Base-by-base conservation (phyloP, 495 filamentous ascomycete species). In the Tuber magnatum region DNA sequence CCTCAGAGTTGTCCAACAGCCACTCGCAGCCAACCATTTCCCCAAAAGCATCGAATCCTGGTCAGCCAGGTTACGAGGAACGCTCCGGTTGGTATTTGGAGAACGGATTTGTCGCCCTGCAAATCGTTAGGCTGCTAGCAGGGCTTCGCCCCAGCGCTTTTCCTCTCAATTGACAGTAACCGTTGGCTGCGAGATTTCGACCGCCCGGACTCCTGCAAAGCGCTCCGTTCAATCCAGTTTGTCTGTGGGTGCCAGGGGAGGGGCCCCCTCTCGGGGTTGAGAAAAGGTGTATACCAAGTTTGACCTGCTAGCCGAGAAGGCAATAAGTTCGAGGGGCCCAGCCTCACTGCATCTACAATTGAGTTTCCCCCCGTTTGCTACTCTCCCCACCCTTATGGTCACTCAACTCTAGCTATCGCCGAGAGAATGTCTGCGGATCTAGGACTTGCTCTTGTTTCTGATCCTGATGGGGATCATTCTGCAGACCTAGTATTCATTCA, bases 401-500 rank as follows among this genome's bases (percentile, higher is more conserved):
- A 35, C 18, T 65, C 12, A 32, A 35, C 28, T 32, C 56, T 65
- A 65, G 56, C 28, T 18, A 65, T 32, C 28, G 32, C 56, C 14
- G 32, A 35, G 56, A 65, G 56, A 35, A 65, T 65, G 56, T 65
- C 56, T 65, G 28, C 56, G 1, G 56, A 65, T 35, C 16, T 65
- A 65, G 56, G 56, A 35, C 56, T 65, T 35, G 56, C 28, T 65
- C 56, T 65, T 65, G 28, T 65, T 20, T 65, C 56, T 65, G 56
- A 65, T 65, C 56, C 56, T 1, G 56, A 65, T 2, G 56, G 56
- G 35, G 56, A 65, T 65, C 56, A 65, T 65, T 65, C 56, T 5
- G 56, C 56, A 65, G 56, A 65, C 18, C 56, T 65, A 18, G 56
- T 65, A 35, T 65, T 71, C 35, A 39, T 77, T 43, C 76, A 77